Percentiles rank a stretch among this genome's conserved stretches.
Evolutionary conservation across 1,284 basidiomycete genomes (phyloP).

Genomic region (Leccinum colubrinum): DNA sequence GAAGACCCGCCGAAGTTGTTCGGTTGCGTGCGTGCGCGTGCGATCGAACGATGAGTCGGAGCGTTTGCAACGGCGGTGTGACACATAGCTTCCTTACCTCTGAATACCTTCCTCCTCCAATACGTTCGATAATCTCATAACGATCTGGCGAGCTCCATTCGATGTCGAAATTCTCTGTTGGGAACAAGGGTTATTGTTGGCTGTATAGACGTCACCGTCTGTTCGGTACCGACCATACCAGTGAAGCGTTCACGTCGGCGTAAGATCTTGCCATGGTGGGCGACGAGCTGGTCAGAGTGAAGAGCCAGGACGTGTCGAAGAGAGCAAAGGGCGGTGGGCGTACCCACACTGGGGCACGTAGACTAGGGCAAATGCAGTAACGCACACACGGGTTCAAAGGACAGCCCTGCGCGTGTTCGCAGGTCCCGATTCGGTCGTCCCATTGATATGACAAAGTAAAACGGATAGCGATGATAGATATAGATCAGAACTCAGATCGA

Average conservation of each 20-base stretch:
- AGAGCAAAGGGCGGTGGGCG: constrained; percentile 18
- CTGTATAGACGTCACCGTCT: not conserved
- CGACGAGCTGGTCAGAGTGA: constrained; percentile 14
- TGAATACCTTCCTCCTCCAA: constrained; percentile 80
- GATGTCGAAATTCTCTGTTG: constrained; percentile 65
- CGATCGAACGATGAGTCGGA: not conserved
- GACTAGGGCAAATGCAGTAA: constrained; percentile 16
- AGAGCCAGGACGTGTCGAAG: constrained; percentile 15
- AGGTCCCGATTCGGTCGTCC: constrained; percentile 9
- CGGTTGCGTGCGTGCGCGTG: not conserved
- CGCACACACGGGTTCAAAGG: not conserved
- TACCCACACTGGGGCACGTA: constrained; percentile 27
- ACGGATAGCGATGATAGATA: constrained; percentile 29
- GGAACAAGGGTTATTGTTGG: constrained; percentile 3
- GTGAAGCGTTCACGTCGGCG: constrained; percentile 43
- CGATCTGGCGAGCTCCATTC: constrained; percentile 78
- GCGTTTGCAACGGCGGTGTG: not conserved
- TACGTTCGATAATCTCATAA: constrained; percentile 78
- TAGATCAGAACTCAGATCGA: constrained; percentile 19
- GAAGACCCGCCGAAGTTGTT: constrained; percentile 59
- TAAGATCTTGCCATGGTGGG: constrained; percentile 49
- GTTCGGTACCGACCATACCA: constrained; percentile 42
- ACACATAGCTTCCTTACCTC: constrained; percentile 42
- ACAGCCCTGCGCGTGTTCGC: constrained; percentile 26
- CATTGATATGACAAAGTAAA: constrained; percentile 23